Conservation (phyloP, 169 alveolate species). For the Plasmodium sp. region DNA sequence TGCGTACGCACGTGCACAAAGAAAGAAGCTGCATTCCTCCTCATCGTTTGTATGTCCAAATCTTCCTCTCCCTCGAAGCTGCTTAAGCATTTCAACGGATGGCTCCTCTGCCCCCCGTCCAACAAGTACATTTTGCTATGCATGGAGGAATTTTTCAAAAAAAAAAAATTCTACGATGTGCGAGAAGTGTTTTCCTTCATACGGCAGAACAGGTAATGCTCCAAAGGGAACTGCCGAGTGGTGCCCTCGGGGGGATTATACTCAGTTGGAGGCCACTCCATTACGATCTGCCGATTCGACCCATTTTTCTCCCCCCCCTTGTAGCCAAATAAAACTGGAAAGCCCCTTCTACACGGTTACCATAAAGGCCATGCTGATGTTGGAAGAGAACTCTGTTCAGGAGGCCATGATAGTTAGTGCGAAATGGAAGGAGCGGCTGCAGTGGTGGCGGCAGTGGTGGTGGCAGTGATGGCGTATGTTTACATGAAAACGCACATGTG, state of each 20-base stretch:
- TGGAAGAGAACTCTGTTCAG: slow-evolving; percentile 41
- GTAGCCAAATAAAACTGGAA: slow-evolving; percentile 68
- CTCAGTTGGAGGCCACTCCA: neutral
- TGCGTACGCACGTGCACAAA: neutral
- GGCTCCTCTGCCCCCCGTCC: slow-evolving; percentile 75
- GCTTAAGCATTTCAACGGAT: slow-evolving; percentile 71
- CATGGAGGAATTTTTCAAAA: slow-evolving; percentile 61
- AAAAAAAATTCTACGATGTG: slow-evolving; percentile 59
- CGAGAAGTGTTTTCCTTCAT: slow-evolving; percentile 72
- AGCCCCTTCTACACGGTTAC: slow-evolving; percentile 71
- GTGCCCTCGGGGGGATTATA: neutral
- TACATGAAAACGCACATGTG: neutral
- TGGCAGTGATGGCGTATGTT: neutral
- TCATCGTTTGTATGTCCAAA: neutral
- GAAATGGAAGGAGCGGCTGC: neutral
- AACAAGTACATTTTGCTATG: slow-evolving; percentile 65
- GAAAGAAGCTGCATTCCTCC: neutral
- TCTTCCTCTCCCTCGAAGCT: slow-evolving; percentile 8
- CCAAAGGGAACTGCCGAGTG: neutral
- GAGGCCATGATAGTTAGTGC: slow-evolving; percentile 69
- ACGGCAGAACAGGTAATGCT: slow-evolving; percentile 62
- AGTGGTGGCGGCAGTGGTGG: neutral
- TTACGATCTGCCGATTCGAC: neutral
- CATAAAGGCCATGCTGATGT: slow-evolving; percentile 72
- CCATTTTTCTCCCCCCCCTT: neutral